Evolutionary conservation across 179 eudicot genomes (phyloP).

Genomic region (Kewa caespitosa): DNA sequence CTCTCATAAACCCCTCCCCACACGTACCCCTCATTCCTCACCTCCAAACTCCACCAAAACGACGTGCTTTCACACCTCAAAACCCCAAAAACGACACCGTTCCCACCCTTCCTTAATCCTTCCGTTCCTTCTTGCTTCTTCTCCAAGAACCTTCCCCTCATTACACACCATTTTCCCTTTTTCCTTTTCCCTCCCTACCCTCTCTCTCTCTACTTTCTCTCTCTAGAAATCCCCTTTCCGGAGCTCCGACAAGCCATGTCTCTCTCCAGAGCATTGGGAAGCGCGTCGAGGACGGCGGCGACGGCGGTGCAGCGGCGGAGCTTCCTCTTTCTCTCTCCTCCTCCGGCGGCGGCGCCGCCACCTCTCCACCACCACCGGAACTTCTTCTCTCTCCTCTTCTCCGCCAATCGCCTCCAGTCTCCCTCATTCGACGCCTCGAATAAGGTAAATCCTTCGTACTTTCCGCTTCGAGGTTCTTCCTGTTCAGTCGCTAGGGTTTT

Average conservation of each 20-base stretch:
- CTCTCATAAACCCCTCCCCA: too few relatives aligned
- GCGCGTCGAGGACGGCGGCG: conserved; percentile 27
- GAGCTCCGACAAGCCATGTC: conserved; percentile 27
- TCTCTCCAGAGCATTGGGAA: conserved; percentile 30
- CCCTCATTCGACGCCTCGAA: conserved; percentile 19
- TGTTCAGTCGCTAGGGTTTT: conserved; percentile 34
- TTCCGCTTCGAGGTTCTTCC: background rate
- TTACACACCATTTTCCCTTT: background rate
- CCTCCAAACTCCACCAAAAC: too few relatives aligned
- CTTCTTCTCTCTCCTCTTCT: conserved; percentile 16
- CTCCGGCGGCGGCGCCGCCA: background rate
- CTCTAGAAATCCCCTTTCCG: conserved; percentile 2
- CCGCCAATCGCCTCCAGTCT: conserved; percentile 39
- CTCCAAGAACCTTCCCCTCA: conserved; percentile 27
- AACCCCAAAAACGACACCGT: too few relatives aligned
- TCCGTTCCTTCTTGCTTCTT: conserved; percentile 11
- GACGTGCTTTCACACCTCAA: too few relatives aligned
- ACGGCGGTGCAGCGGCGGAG: conserved; percentile 26
- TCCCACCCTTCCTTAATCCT: too few relatives aligned
- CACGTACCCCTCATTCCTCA: too few relatives aligned
- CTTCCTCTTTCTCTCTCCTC: conserved; percentile 16
- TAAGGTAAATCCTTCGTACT: conserved; percentile 30
- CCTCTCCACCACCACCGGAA: conserved; percentile 13
- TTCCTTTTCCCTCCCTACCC: conserved; percentile 18
- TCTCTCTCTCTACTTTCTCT: too few relatives aligned